phyloP scores from a whole-genome alignment of 352 stramenopile species.

The Phytophthora cajani region DNA sequence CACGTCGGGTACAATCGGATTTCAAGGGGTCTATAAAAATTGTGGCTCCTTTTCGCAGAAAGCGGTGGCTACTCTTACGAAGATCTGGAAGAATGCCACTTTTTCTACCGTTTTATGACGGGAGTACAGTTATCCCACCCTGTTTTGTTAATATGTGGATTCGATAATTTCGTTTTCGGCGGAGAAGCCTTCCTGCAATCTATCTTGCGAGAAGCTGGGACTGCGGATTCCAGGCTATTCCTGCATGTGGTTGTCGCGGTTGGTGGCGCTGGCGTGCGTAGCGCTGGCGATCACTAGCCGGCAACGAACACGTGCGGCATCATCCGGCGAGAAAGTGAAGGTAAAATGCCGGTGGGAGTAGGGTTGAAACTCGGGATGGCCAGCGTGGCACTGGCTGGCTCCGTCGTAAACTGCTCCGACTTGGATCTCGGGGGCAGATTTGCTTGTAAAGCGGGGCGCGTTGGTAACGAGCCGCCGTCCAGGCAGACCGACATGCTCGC shows the following conservation, averaged over 20 bases:
- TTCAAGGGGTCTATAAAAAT: constrained; percentile 2
- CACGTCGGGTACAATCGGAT: constrained; percentile 18
- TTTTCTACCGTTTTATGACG: not conserved
- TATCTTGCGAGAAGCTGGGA: constrained; percentile 1
- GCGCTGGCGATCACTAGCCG: not conserved
- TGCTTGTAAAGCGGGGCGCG: constrained; percentile 8
- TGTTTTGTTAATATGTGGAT: not conserved
- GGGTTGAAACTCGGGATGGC: constrained; percentile 27
- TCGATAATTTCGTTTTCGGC: constrained; percentile 19
- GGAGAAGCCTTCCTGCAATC: not conserved
- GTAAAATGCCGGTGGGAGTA: constrained; percentile 10
- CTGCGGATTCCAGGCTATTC: constrained; percentile 12
- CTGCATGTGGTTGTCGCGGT: not conserved
- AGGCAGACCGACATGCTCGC: not conserved
- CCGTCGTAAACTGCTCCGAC: constrained; percentile 6
- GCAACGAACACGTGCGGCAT: not conserved
- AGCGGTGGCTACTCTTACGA: not conserved
- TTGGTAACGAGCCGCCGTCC: not conserved
- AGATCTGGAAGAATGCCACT: not conserved
- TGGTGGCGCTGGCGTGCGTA: not conserved
- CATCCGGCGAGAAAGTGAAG: constrained; percentile 2
- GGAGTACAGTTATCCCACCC: not conserved
- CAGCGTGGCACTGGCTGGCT: constrained; percentile 1
- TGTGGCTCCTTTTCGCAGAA: not conserved
- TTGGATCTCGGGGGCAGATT: not conserved